Evolutionary conservation across 257 asterid genomes (phyloP), one percentile per base, ranked within the genome.

Genomic region (Hygrophila difformis): DNA sequence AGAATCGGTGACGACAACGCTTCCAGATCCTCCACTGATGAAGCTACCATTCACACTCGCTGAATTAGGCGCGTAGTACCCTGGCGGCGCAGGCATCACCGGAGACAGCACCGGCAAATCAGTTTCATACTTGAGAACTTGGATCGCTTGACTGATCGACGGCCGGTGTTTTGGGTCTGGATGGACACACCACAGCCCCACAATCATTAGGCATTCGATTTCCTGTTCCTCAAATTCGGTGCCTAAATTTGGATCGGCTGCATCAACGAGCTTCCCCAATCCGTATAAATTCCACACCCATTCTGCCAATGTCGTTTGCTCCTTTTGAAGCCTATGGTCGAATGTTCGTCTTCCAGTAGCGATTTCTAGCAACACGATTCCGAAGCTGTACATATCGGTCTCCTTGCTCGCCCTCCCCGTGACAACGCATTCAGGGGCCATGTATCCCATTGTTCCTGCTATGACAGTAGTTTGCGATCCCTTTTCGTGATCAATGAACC

Each of bases 401-500:
- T 56, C 55, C 13, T 47, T 56, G 49, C 48, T 24, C 6, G 55
- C 28, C 15, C 15, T 37, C 5, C 54, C 12, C 3, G 47, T 56
- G 39, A 38, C 40, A 1, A n/a, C 45, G n/a, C 38, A 59, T 18
- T 49, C 53, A 3, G 58, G 52, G 5, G 52, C 64, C 58, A 59
- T 29, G 38, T 59, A 42, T 0, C 64, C 64, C 18, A 40, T 17
- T 1, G 76, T 72, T 13, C 76, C 76, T 1, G 72, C 79, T 44
- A 64, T 0, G 13, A 43, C 31, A 13, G 72, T 72, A 17, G 75
- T 72, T 28, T 63, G 72, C 4, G 64, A 40, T 14, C 64, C 69
- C 13, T 64, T 64, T n/a, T 48, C 83, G 8, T 71, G 76, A 42
- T 67, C 76, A n/a, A 75, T 69, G 0, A 71, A 56, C 11, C 79